Conservation (phyloP, 2,329 filamentous ascomycete genomes). For the Huntiella decipiens region DNA sequence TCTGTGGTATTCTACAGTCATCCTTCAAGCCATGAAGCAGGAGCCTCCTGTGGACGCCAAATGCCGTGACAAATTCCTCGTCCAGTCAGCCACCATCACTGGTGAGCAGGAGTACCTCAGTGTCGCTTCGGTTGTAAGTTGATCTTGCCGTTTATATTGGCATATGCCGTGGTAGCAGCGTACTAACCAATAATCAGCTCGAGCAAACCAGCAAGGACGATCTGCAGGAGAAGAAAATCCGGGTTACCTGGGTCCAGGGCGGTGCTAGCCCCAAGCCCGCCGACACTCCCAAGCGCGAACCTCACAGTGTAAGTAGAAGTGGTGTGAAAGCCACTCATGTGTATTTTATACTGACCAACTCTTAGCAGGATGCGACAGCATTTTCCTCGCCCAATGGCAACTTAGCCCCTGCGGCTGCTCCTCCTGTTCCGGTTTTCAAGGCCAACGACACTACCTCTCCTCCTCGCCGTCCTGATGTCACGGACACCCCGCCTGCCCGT, state of each 20-base stretch:
- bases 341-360: neutral
- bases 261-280: constrained; percentile 27
- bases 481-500: no score
- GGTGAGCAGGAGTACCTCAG: constrained; percentile 69
- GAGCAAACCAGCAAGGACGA: constrained; percentile 56
- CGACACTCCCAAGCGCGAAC: constrained; percentile 10
- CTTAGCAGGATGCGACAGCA: constrained; percentile 6
- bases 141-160: neutral
- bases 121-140: constrained; percentile 58
- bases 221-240: constrained; percentile 88
- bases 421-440: neutral
- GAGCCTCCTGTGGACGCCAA: constrained; percentile 72
- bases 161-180: neutral
- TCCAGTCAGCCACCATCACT: constrained; percentile 74
- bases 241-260: constrained; percentile 58
- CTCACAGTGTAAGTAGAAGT: constrained; percentile 2
- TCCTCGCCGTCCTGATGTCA: no score
- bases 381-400: constrained; percentile 26
- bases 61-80: constrained; percentile 94
- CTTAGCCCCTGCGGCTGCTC: constrained; percentile 14
- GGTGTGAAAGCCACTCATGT: neutral
- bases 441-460: neutral
- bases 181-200: constrained; percentile 37
- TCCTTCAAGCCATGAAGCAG: constrained; percentile 94
- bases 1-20: constrained; percentile 34